Percentiles rank a stretch among this genome's conserved stretches.
These are phyloP conservation scores for Phytopythium boreale DNA, from an alignment of 352 stramenopile species.

Conservation along the genomic window DNA sequence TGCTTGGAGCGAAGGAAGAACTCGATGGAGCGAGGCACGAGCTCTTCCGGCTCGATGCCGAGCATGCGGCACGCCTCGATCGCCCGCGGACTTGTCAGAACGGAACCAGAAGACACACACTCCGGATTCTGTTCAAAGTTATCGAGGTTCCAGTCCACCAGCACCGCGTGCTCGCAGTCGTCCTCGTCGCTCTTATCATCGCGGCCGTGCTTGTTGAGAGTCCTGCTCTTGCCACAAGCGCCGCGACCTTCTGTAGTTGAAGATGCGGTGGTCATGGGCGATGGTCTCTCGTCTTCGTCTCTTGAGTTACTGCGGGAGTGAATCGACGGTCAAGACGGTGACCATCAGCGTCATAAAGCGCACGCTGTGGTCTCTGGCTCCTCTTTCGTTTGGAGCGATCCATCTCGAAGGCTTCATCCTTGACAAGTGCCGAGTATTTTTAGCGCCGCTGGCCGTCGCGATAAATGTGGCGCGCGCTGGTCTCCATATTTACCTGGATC, in stretches of 20 bases:
- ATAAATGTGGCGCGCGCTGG: neutral
- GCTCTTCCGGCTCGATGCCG: conserved; percentile 60
- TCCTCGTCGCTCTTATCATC: neutral
- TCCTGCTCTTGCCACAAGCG: neutral
- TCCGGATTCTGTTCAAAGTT: conserved; percentile 58
- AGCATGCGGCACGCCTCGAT: conserved; percentile 76
- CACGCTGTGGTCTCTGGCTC: neutral
- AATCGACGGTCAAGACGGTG: neutral
- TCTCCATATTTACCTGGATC: neutral
- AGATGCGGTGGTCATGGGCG: neutral
- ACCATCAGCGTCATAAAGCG: neutral
- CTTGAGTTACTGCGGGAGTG: neutral
- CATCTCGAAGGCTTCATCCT: neutral
- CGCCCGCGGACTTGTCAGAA: conserved; percentile 66
- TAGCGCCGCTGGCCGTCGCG: neutral
- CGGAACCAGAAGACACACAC: conserved; percentile 19
- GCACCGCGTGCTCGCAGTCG: neutral
- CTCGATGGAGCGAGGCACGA: conserved; percentile 49
- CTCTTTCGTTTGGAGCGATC: neutral
- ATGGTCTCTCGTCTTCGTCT: neutral
- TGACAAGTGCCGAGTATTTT: neutral
- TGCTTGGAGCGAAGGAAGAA: conserved; percentile 44
- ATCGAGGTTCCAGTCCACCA: conserved; percentile 27
- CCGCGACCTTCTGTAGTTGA: neutral
- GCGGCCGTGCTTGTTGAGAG: neutral